Base-by-base conservation (phyloP, 257 asterid species). In the Hygrophila difformis region DNA sequence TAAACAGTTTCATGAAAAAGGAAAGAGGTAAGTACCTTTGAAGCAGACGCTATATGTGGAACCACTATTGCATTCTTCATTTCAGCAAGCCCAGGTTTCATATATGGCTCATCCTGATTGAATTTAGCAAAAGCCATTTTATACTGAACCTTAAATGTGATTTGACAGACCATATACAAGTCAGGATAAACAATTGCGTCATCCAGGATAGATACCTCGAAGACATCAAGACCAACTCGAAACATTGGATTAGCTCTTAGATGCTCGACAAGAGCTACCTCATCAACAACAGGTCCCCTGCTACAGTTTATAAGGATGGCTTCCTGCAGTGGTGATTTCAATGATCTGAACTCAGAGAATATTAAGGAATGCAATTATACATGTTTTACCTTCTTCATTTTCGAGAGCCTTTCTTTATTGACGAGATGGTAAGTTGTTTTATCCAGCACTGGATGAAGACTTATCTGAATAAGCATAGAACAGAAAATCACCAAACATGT, bases 181-280 rank as follows among this genome's bases (percentile, higher is more conserved):
- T 16, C 1, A 45, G 43, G 24, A 43, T 35, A 39, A 7, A 18
- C 10, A 8, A 18, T 41, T 17, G 38, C 18, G 21, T 16, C 13
- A 4, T 24, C 18, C 9, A 45, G 29, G 48, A 41, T 17, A 14
- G 50, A 53, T 63, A 88, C 97, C 95, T 88, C 97, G 60, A 88
- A 88, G 46, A 88, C 97, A 69, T 88, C 97, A 57, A 88, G 96
- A n/a, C 94, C 97, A 67, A 85, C 97, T 63, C 97, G 77, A 62
- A 88, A 88, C 97, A 88, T 88, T 35, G 96, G 97, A 66, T 84
- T 88, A 17, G 64, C 87, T 59, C 60, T 88, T 61, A 88, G 72
- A 65, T 88, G 97, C 59, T 84, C 87, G 1, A 88, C 97, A 1
- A 88, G 97, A 49, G 96, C 96, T n/a, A 51, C 91, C 82, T 88